Conservation (phyloP, 2,329 filamentous ascomycete species). For the Aspergillus ochraceoroseus region DNA sequence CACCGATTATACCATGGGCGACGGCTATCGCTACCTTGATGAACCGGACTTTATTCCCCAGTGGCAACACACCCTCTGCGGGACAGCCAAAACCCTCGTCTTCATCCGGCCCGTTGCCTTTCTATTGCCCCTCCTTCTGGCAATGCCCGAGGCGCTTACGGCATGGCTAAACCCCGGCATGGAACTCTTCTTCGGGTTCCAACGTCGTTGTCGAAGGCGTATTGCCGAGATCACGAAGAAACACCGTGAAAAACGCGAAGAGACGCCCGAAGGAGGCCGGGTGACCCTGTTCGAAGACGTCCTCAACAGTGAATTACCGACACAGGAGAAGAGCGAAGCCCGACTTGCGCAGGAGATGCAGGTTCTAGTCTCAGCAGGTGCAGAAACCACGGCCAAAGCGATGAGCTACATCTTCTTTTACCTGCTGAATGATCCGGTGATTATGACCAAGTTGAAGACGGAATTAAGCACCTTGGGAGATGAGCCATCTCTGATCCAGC, state of each 20-base stretch:
- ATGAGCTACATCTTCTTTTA: conserved; percentile 23
- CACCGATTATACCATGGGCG: conserved; percentile 41
- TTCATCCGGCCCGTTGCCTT: conserved; percentile 25
- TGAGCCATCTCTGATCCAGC: conserved; percentile 21
- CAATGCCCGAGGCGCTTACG: conserved; percentile 20
- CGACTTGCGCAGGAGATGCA: conserved; percentile 32
- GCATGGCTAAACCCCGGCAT: conserved; percentile 23
- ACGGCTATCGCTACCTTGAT: conserved; percentile 31
- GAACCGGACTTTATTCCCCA: conserved; percentile 29
- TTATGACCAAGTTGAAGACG: conserved; percentile 19
- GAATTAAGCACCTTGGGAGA: conserved; percentile 18
- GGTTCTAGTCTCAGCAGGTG: conserved; percentile 29
- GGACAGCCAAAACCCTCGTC: conserved; percentile 20
- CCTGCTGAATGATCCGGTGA: conserved; percentile 18
- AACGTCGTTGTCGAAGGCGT: conserved; percentile 15
- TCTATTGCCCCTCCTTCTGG: conserved; percentile 19
- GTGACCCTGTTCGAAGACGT: conserved; percentile 33
- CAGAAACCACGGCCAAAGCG: conserved; percentile 32
- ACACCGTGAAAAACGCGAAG: conserved; percentile 5
- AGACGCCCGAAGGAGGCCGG: neutral
- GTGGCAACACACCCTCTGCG: conserved; percentile 28
- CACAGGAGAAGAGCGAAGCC: conserved; percentile 33
- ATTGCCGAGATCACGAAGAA: conserved; percentile 15
- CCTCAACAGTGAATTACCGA: conserved; percentile 24
- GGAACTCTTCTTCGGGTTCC: conserved; percentile 20